phyloP scores from a whole-genome alignment of 2,329 filamentous ascomycete species.

The Diaporthe vaccinii region DNA sequence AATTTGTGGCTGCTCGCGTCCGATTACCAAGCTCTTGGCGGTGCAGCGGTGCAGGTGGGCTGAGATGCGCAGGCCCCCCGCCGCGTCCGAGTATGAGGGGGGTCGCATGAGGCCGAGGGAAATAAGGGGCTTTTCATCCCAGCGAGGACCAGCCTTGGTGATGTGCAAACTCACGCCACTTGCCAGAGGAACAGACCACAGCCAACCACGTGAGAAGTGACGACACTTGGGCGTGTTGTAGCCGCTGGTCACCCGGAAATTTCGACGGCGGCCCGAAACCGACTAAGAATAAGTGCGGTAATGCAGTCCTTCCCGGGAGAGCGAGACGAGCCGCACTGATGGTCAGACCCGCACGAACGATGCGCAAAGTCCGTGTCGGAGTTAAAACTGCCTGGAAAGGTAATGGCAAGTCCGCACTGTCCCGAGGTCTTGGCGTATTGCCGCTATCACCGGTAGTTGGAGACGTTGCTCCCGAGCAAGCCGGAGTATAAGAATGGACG shows the following conservation, averaged over 20 bases:
- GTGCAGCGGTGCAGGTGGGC: background rate
- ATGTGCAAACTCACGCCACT: constrained; percentile 20
- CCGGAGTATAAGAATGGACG: background rate
- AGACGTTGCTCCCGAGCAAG: background rate
- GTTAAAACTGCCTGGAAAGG: background rate
- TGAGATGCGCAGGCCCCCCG: background rate
- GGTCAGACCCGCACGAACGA: background rate
- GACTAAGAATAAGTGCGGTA: constrained; percentile 10
- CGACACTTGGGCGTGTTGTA: background rate
- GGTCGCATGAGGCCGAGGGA: constrained; percentile 6
- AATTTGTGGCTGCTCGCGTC: constrained; percentile 7
- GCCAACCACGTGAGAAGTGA: background rate
- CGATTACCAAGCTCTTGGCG: constrained; percentile 13
- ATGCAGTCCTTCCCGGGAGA: constrained; percentile 1
- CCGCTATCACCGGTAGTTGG: constrained; percentile 2
- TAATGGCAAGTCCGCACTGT: background rate
- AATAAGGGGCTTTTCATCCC: constrained; percentile 19
- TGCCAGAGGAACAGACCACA: constrained; percentile 18
- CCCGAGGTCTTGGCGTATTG: background rate
- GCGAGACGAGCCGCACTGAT: constrained; percentile 22
- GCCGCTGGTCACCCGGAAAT: constrained; percentile 2
- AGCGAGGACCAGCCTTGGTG: constrained; percentile 10
- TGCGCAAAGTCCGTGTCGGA: background rate
- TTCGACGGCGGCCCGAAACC: constrained; percentile 21
- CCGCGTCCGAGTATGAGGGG: background rate